A percentile compares a stretch with the other conserved stretches of the same genome.
These are phyloP conservation scores for Spencermartinsiella ligniputridi DNA, from an alignment of 1,139 yeast species.

Conservation along the genomic window DNA sequence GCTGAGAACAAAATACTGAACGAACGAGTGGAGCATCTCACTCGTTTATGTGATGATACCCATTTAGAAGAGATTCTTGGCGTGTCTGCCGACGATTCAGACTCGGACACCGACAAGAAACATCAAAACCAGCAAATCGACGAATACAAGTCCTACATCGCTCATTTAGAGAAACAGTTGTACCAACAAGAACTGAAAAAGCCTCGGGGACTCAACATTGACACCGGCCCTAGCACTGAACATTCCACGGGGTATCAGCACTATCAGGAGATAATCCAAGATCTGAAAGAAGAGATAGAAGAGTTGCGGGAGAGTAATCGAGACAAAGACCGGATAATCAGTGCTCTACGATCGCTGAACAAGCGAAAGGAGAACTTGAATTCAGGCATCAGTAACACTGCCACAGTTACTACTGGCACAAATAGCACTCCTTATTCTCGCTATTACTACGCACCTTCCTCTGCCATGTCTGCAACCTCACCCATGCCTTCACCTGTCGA, in stretches of 20 bases:
- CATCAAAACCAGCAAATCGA: constrained; percentile 38
- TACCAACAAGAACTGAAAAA: constrained; percentile 34
- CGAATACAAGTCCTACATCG: constrained; percentile 59
- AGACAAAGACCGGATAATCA: constrained; percentile 73
- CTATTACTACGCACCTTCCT: neutral
- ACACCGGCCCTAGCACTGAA: constrained; percentile 7
- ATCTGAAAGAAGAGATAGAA: constrained; percentile 65
- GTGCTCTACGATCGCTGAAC: constrained; percentile 45
- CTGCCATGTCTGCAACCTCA: neutral
- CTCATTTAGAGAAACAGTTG: constrained; percentile 58
- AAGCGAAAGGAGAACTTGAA: constrained; percentile 27
- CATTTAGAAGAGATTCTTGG: constrained; percentile 44
- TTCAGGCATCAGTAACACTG: neutral
- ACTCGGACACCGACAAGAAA: constrained; percentile 9
- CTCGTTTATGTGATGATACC: constrained; percentile 56
- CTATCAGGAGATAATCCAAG: constrained; percentile 39
- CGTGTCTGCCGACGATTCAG: constrained; percentile 17
- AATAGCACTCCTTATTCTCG: neutral
- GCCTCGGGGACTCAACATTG: neutral
- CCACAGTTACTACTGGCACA: neutral
- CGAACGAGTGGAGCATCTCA: constrained; percentile 66
- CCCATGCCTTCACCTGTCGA: constrained; percentile 1
- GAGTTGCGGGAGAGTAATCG: constrained; percentile 59
- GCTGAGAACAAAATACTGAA: constrained; percentile 59
- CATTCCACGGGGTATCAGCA: constrained; percentile 11